Percentiles rank a stretch among this genome's conserved stretches.
phyloP scores from a whole-genome alignment of 2,329 filamentous ascomycete genomes.

The Eutypella sp. region DNA sequence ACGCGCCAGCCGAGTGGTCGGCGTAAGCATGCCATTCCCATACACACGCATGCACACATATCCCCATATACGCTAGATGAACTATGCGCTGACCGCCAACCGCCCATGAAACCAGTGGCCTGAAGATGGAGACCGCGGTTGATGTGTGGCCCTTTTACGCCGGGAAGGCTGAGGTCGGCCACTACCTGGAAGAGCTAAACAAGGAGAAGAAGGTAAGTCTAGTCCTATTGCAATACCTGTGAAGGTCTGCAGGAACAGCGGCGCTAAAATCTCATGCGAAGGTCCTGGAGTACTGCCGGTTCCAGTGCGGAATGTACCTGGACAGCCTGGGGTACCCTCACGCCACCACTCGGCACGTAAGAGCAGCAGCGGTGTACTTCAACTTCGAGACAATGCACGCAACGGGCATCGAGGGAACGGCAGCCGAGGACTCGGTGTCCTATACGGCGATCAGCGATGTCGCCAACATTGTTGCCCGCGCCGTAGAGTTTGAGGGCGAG shows the following conservation, averaged over 20 bases:
- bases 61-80: too few species aligned
- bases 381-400: constrained; percentile 31
- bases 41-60: too few species aligned
- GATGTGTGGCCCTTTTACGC: constrained; percentile 27
- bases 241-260: too few species aligned
- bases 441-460: constrained; percentile 31
- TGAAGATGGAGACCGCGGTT: constrained; percentile 6
- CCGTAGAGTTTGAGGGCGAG: constrained; percentile 33
- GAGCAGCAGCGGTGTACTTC: constrained; percentile 24
- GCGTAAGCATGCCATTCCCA: constrained; percentile 4
- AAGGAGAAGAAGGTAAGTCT: constrained; percentile 29
- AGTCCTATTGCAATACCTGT: too few species aligned
- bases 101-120: constrained; percentile 6
- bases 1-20: constrained; percentile 23
- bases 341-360: constrained; percentile 33
- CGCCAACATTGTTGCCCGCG: constrained; percentile 28
- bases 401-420: constrained; percentile 24
- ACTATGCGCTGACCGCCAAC: too few species aligned
- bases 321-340: constrained; percentile 44
- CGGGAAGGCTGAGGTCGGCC: constrained; percentile 34
- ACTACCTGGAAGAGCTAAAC: constrained; percentile 38
- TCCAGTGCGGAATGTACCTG: constrained; percentile 43
- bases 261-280: constrained; percentile 12
- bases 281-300: constrained; percentile 44
- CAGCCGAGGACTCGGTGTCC: constrained; percentile 7